Conservation (phyloP, 2,329 filamentous ascomycete species). For the Alternaria gaisen region DNA sequence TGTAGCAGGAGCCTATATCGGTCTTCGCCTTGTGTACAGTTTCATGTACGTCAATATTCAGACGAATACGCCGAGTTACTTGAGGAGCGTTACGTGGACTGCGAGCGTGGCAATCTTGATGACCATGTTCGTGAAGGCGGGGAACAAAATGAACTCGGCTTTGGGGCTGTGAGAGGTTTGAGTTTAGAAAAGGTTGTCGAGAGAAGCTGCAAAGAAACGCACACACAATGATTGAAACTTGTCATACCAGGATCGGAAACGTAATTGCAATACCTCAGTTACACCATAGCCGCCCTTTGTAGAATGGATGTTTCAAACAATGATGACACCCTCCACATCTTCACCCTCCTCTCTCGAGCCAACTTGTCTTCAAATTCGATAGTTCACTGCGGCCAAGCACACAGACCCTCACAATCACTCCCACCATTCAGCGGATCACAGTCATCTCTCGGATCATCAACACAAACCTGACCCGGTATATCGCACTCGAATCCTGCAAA, state of each 20-base stretch:
- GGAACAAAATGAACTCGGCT: neutral
- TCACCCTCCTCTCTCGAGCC: neutral
- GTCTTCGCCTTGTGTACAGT: neutral
- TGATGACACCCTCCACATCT: neutral
- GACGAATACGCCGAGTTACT: neutral
- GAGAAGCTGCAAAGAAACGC: neutral
- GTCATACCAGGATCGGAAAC: neutral
- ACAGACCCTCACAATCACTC: slow-evolving; percentile 56
- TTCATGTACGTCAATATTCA: neutral
- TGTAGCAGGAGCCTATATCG: neutral
- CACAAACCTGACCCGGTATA: slow-evolving; percentile 45
- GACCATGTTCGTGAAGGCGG: neutral
- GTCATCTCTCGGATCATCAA: slow-evolving; percentile 56
- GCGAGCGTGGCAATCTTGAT: neutral
- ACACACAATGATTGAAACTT: neutral
- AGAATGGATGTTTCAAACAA: neutral
- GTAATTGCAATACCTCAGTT: neutral
- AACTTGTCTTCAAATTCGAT: fast-evolving
- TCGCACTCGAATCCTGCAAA: slow-evolving; percentile 51
- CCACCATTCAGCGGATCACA: slow-evolving; percentile 53
- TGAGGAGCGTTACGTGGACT: neutral
- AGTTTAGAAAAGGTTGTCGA: neutral
- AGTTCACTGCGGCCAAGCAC: slow-evolving; percentile 38
- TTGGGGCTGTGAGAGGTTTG: neutral
- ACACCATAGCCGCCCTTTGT: neutral